Evolutionary conservation across 768 basidiomycete species (phyloP), one percentile per base, ranked within the genome.

Genomic region (Hortiboletus campestris): DNA sequence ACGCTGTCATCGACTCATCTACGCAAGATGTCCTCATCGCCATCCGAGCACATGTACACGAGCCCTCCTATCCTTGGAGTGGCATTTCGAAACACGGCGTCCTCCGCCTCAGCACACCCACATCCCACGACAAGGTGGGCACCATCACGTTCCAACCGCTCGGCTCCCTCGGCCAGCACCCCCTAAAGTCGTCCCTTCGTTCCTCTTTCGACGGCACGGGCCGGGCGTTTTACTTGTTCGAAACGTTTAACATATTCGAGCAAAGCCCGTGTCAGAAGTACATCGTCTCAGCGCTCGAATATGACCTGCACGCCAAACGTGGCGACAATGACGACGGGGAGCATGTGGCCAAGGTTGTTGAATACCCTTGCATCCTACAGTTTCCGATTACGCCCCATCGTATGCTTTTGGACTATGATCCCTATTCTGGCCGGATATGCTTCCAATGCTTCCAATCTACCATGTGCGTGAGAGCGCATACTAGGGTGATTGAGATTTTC

Each of bases 401-500:
- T 14, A 20, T 17, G 13, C 25, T 67, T 13, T 22, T 36, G 31
- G 62, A 67, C 46, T 67, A 62, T 40, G 65, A 66, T 50, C 55
- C 63, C 4, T 66, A 67, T 47, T 50, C 42, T 0, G 66, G 65
- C 2, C 53, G 55, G 35, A 36, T 66, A n/a, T 65, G 60, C 25
- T 14, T 67, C 2, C 47, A 13, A 32, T 47, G 13, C n/a, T n/a
- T n/a, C n/a, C n/a, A n/a, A n/a, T n/a, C n/a, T n/a, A n/a, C n/a
- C n/a, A n/a, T n/a, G n/a, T n/a, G n/a, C n/a, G n/a, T n/a, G n/a
- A n/a, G n/a, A n/a, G n/a, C n/a, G n/a, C n/a, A n/a, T n/a, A n/a
- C n/a, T 22, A 0, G 4, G 4, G 34, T 42, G 49, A 12, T 66
- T 10, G 56, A 66, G 43, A 28, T 67, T 22, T 40, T 47, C 14